These are phyloP conservation scores for Tuber magnatum DNA, from an alignment of 495 filamentous ascomycete species.

Conservation along the genomic window DNA sequence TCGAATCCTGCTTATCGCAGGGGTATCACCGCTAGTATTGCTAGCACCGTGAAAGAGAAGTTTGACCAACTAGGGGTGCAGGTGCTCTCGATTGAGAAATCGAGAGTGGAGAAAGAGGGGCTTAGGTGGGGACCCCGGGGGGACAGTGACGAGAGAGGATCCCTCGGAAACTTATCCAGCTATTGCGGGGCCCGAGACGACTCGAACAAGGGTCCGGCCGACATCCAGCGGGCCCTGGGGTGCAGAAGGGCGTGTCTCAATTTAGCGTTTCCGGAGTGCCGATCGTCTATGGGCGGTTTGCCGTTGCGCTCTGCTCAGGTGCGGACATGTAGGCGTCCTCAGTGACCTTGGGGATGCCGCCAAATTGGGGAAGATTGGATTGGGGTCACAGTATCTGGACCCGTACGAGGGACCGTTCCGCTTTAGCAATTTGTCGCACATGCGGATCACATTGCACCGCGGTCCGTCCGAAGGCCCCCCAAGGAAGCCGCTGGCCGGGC, in stretches of 20 bases:
- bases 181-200: constrained; percentile 2
- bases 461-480: background rate
- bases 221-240: background rate
- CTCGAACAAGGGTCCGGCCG: background rate
- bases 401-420: background rate
- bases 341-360: background rate
- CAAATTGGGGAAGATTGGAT: background rate
- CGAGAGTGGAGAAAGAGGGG: background rate
- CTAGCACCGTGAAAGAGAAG: background rate
- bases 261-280: background rate
- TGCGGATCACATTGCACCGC: background rate
- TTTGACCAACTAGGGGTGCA: background rate
- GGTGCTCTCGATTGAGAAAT: background rate
- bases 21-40: background rate
- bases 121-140: background rate
- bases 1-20: background rate
- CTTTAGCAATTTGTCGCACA: background rate
- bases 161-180: constrained; percentile 1
- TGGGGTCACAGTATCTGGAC: background rate
- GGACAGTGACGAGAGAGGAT: background rate
- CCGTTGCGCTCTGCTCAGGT: background rate
- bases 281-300: background rate
- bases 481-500: background rate
- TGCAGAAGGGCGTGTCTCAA: background rate
- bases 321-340: background rate